These are phyloP conservation scores for Zarea fungicola DNA, from an alignment of 2,329 filamentous ascomycete genomes.

Conservation along the genomic window DNA sequence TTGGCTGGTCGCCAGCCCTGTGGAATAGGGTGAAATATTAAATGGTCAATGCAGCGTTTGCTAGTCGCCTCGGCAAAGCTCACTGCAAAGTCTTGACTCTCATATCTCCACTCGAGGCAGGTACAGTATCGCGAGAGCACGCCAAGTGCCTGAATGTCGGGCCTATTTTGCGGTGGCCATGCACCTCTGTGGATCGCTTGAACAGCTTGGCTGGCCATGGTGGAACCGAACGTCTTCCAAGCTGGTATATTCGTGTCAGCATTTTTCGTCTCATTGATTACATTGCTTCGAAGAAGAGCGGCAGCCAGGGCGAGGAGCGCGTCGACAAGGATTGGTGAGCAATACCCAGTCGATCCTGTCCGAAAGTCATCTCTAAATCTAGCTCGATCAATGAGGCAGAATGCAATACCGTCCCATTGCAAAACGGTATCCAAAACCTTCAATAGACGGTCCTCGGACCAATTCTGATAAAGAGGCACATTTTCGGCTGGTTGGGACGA, in stretches of 20 bases:
- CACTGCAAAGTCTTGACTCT: background rate
- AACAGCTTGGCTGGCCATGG: background rate
- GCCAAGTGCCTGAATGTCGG: conserved; percentile 2
- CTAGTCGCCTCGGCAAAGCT: conserved; percentile 3
- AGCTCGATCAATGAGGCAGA: conserved; percentile 1
- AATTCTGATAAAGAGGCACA: background rate
- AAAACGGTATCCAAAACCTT: background rate
- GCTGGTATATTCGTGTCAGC: background rate
- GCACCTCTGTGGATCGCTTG: background rate
- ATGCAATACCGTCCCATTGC: conserved; percentile 4
- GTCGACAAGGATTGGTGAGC: background rate
- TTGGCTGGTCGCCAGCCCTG: too few species aligned
- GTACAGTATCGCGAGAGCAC: conserved; percentile 1
- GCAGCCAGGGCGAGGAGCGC: conserved; percentile 1
- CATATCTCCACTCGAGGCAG: background rate
- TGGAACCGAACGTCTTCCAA: background rate
- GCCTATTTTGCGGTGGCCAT: background rate
- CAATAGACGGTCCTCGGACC: background rate
- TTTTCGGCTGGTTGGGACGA: background rate
- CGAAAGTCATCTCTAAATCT: background rate
- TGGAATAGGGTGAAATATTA: too few species aligned
- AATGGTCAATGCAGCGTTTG: background rate
- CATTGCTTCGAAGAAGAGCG: conserved; percentile 1
- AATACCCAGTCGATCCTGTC: background rate
- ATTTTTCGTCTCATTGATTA: background rate